Evolutionary conservation across 1,284 basidiomycete genomes (phyloP), one percentile per base, ranked within the genome.

Genomic region (Singerocomus inundabilis): DNA sequence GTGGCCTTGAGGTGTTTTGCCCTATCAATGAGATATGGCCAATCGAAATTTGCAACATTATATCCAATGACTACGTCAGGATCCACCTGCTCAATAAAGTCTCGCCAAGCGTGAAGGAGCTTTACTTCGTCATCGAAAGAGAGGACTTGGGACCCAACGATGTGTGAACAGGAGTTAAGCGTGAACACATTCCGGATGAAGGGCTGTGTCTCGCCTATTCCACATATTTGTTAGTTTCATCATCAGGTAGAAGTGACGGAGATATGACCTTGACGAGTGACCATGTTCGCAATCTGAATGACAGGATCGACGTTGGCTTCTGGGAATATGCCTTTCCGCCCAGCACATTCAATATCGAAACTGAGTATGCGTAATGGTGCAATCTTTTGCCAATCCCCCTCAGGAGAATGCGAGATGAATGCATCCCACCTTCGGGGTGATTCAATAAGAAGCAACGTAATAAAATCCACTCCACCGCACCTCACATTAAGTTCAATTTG

Each of bases 281-380:
- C 94, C 94, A 98, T 97, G 65, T 93, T 95, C 1, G 94, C 94
- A 51, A 98, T 97, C 62, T 98, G 94, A 60, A 98, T 98, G 51
- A 98, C 92, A 4, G 94, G 94, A 66, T 98, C 94, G 24, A 80
- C 70, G 13, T 85, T 74, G 3, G 94, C 78, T 64, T 98, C 95
- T 0, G 94, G 94, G 63, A 98, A 98, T 57, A 97, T 89, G 38
- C 94, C 94, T 63, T 97, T 97, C 18, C 95, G 78, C 25, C 94
- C 94, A 0, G 94, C 95, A 70, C 94, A 98, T 70, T 98, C 94
- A 59, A 98, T 97, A 81, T 98, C 94, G 60, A 98, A 98, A 61
- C 92, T 95, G 25, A 98, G 78, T 56, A 97, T 89, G 12, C 94
- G 84, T 1, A 98, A 72, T 1, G 94, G 94, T 0, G 95, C 94